A percentile compares a stretch with the other conserved stretches of the same genome.
These are phyloP conservation scores for Cystobasidium tubakii DNA, from an alignment of 768 basidiomycete genomes.

Conservation along the genomic window DNA sequence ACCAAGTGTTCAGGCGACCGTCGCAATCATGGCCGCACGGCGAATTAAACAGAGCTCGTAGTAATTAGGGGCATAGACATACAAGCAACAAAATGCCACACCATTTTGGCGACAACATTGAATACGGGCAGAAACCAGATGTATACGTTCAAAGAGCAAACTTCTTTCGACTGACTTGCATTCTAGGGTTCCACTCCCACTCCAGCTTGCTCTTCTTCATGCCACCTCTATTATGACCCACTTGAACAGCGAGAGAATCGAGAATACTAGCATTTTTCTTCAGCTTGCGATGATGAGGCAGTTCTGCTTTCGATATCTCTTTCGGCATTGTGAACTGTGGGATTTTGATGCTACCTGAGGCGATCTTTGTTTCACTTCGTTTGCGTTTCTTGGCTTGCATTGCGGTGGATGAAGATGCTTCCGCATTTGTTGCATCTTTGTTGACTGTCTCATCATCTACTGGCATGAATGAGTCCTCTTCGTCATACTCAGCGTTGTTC, in stretches of 20 bases:
- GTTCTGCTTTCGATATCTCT: constrained; percentile 37
- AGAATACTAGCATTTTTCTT: constrained; percentile 34
- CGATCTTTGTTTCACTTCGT: constrained; percentile 30
- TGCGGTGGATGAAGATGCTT: background rate
- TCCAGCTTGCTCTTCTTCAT: constrained; percentile 57
- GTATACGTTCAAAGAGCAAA: no score
- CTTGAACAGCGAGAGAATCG: constrained; percentile 34
- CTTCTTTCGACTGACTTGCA: constrained; percentile 76
- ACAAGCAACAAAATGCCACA: no score
- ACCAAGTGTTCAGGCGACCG: no score
- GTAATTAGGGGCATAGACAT: no score
- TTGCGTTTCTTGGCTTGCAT: constrained; percentile 22
- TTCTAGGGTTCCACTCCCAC: constrained; percentile 78
- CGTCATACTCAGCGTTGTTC: background rate
- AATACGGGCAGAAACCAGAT: no score
- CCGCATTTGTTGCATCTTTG: background rate
- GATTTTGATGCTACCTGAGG: constrained; percentile 29
- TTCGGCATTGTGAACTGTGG: constrained; percentile 38
- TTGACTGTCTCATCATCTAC: constrained; percentile 31
- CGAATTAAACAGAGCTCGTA: no score
- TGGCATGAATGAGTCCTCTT: background rate
- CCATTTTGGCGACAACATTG: no score
- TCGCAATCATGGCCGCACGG: no score
- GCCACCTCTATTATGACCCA: constrained; percentile 44
- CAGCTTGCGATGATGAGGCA: constrained; percentile 38